Evolutionary conservation across 495 filamentous ascomycete species (phyloP).

Genomic region (Xanthoparmelia taractica): DNA sequence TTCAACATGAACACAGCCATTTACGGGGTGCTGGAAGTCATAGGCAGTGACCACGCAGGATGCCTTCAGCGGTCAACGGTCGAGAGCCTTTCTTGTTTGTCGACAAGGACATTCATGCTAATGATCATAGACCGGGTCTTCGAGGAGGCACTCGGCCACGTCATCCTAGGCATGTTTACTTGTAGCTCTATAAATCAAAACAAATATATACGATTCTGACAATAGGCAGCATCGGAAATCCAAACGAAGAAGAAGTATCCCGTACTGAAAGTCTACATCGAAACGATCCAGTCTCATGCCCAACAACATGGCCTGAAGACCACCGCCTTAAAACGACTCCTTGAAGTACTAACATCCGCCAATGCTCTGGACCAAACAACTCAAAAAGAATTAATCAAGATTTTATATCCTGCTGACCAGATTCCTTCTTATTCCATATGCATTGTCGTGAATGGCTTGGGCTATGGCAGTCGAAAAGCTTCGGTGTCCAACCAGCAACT

Average conservation of each 20-base stretch:
- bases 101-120: neutral
- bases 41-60: neutral
- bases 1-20: neutral
- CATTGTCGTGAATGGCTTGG: constrained; percentile 64
- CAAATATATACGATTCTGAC: too few species aligned
- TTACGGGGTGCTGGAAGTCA: neutral
- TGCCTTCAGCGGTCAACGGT: neutral
- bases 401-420: constrained; percentile 62
- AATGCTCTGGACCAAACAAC: constrained; percentile 71
- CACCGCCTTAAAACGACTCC: constrained; percentile 50
- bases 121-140: neutral
- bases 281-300: constrained; percentile 38
- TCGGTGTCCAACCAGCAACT: constrained; percentile 58
- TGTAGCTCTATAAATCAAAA: neutral
- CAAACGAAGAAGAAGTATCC: constrained; percentile 8
- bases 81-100: neutral
- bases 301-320: constrained; percentile 60
- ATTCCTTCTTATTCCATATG: constrained; percentile 55
- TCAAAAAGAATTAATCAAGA: constrained; percentile 57
- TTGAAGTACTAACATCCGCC: constrained; percentile 57
- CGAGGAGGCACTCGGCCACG: constrained; percentile 9
- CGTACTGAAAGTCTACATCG: constrained; percentile 6
- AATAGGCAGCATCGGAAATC: neutral
- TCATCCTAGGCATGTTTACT: neutral
- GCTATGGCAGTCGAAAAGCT: constrained; percentile 71